A percentile compares a stretch with the other conserved stretches of the same genome.
Evolutionary conservation across 2,329 filamentous ascomycete species (phyloP).

Genomic region (Fusarium sp.): DNA sequence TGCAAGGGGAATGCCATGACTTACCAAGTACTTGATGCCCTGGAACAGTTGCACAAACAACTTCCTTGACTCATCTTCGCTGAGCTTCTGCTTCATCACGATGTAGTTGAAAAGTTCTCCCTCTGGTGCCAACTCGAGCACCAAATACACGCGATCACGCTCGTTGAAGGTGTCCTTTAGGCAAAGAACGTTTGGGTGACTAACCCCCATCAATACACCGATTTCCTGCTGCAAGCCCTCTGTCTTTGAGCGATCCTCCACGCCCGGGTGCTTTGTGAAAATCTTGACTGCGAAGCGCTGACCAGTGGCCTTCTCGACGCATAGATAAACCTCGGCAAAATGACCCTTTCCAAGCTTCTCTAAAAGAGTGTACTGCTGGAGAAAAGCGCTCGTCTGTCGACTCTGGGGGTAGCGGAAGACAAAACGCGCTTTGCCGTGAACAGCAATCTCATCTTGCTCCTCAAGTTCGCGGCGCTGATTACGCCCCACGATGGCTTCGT

Average conservation of each 20-base stretch:
- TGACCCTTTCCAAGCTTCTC: conserved; percentile 93
- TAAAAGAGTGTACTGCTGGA: conserved; percentile 84
- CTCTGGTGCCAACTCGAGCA: conserved; percentile 89
- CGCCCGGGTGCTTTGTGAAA: conserved; percentile 85
- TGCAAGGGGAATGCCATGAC: conserved; percentile 41
- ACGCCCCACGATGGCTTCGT: conserved; percentile 87
- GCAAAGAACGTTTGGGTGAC: conserved; percentile 90
- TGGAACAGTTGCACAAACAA: conserved; percentile 93
- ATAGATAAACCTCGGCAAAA: conserved; percentile 93
- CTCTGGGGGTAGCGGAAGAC: conserved; percentile 89
- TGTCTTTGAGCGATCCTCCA: conserved; percentile 83
- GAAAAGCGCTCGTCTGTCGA: conserved; percentile 78
- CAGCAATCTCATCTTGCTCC: conserved; percentile 89
- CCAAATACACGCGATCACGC: conserved; percentile 86
- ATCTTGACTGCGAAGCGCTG: conserved; percentile 91
- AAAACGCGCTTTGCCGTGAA: conserved; percentile 86
- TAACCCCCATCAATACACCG: conserved; percentile 95
- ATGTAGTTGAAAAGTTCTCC: conserved; percentile 98
- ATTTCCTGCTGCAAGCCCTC: conserved; percentile 95
- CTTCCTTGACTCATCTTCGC: conserved; percentile 83
- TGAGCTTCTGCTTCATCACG: conserved; percentile 87
- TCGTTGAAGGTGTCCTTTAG: conserved; percentile 97
- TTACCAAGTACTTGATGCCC: conserved; percentile 92
- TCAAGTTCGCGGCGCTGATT: conserved; percentile 90
- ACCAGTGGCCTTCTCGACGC: conserved; percentile 85